Base-by-base conservation (phyloP, 768 basidiomycete species). In the Trametes coccinea region DNA sequence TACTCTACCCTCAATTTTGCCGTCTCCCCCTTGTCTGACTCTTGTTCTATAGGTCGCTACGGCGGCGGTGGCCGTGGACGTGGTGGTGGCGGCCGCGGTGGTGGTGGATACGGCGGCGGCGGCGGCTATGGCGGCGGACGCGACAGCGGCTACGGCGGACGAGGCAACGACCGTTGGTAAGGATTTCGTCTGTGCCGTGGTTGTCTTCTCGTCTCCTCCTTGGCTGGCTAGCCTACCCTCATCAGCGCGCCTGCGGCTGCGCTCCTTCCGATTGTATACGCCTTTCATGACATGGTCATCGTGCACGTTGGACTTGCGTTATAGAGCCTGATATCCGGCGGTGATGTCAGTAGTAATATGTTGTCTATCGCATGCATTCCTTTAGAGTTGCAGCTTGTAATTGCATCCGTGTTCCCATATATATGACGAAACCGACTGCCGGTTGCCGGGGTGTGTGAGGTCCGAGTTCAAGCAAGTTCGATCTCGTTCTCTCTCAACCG, bases 11-110 rank as follows among this genome's bases (percentile, higher is more conserved):
- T 53, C 43, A 37, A 16, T 43, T 45, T 5, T 37, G 22, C 22
- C 22, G 22, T 22, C 22, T 22, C 22, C 22, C 22, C 27, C 8
- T 33, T 55, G 14, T 54, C 46, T 71, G 39, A 66, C 56, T 49
- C 40, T 41, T 17, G 10, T 27, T 44, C 11, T 64, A 0, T 60
- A 92, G 89, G 80, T 66, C 88, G 90, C 30, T 91, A 85, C 69
- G 75, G 79, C 31, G 74, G 80, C 22, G 77, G 79, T 53, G 79
- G 75, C 41, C 66, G 70, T 27, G 70, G 70, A 16, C 64, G 75
- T 47, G 74, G 79, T n/a, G 76, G 79, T 50, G 74, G 82, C 16
- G 77, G 80, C 2, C 63, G 79, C 10, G 74, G 76, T 17, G 78
- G 81, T 33, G 79, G 82, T 5, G 77, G 82, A 2, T 75, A 79